A percentile compares a stretch with the other conserved stretches of the same genome.
phyloP scores from a whole-genome alignment of 805 yeast genomes.

The Sugiyamaella marilandica region DNA sequence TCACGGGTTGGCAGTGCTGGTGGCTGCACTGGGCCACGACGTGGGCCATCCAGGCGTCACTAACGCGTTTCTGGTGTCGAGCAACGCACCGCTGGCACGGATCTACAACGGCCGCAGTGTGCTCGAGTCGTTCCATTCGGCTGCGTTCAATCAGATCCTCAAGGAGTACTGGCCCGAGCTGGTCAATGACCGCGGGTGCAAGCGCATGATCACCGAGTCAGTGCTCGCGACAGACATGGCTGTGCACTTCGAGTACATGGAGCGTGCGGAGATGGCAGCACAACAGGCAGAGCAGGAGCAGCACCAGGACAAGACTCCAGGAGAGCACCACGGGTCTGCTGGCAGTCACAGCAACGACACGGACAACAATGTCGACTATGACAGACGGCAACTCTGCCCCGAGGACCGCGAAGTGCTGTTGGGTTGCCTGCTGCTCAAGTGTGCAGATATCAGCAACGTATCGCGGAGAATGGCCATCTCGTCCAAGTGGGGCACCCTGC shows the following conservation, averaged over 20 bases:
- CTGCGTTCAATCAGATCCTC: conserved; percentile 52
- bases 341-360: too few relatives aligned
- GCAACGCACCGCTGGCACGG: conserved; percentile 58
- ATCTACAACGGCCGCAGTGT: conserved; percentile 63
- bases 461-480: conserved; percentile 72
- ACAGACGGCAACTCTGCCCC: background rate
- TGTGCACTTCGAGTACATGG: conserved; percentile 68
- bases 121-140: conserved; percentile 76
- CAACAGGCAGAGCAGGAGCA: too few relatives aligned
- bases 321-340: too few relatives aligned
- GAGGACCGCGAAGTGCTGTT: conserved; percentile 36
- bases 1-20: conserved; percentile 56
- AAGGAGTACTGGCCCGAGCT: conserved; percentile 47
- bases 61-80: conserved; percentile 58
- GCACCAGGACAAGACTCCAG: too few relatives aligned
- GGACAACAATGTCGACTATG: background rate
- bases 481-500: conserved; percentile 80
- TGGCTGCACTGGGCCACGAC: conserved; percentile 92
- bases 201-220: conserved; percentile 32
- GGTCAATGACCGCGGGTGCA: conserved; percentile 15
- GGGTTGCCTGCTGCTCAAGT: conserved; percentile 71
- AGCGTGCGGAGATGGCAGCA: conserved; percentile 31
- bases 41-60: conserved; percentile 97
- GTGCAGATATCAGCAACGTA: conserved; percentile 94
- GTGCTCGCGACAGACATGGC: conserved; percentile 94